A percentile compares a stretch with the other conserved stretches of the same genome.
Conservation (phyloP, 2,329 filamentous ascomycete genomes). For the Lizonia empirigonia region DNA sequence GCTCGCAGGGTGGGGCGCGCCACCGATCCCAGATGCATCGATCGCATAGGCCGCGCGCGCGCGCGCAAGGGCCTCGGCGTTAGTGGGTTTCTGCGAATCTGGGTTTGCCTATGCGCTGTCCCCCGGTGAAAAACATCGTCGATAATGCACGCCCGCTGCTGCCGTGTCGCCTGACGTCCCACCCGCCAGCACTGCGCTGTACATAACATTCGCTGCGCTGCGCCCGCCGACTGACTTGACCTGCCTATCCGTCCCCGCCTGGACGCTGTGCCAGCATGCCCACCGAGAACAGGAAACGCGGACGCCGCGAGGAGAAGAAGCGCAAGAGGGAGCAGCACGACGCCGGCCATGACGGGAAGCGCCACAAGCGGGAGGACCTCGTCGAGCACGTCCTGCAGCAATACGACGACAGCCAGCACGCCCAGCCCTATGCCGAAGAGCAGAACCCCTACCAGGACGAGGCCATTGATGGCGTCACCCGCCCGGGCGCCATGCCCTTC, state of each 20-base stretch:
- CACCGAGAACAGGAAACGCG: constrained; percentile 63
- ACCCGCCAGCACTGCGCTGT: neutral
- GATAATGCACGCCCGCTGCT: constrained; percentile 11
- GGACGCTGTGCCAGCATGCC: constrained; percentile 55
- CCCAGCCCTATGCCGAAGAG: constrained; percentile 13
- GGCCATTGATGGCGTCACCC: constrained; percentile 39
- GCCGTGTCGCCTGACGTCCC: constrained; percentile 7
- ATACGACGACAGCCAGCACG: constrained; percentile 25
- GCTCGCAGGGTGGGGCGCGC: neutral
- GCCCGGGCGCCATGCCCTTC: constrained; percentile 70
- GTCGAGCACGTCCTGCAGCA: constrained; percentile 16
- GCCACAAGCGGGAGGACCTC: constrained; percentile 33
- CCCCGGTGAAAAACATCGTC: constrained; percentile 11
- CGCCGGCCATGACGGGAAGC: constrained; percentile 47
- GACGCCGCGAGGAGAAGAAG: constrained; percentile 60
- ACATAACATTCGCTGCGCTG: constrained; percentile 4
- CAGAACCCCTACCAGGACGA: constrained; percentile 28
- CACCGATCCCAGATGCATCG: neutral
- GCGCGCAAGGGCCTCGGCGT: constrained; percentile 1
- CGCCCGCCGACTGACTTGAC: neutral
- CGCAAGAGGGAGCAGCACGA: constrained; percentile 56
- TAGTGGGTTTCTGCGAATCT: constrained; percentile 4
- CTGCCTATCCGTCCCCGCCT: constrained; percentile 20
- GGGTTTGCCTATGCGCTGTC: constrained; percentile 14
- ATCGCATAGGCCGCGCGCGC: neutral